These are phyloP conservation scores for Solanum hybrid DNA, from an alignment of 305 asterid species.

Conservation along the genomic window DNA sequence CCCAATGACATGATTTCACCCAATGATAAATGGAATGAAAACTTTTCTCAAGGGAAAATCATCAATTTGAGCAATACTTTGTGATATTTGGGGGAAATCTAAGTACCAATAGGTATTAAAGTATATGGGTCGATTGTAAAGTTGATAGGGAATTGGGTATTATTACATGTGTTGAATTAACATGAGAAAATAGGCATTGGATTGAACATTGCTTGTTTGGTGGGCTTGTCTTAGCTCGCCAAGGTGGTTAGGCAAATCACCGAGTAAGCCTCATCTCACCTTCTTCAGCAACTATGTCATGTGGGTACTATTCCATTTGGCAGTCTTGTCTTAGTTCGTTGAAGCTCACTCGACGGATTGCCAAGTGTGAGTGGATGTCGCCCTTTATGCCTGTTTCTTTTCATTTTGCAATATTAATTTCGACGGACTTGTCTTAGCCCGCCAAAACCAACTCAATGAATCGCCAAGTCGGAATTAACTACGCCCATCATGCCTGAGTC, in stretches of 20 bases:
- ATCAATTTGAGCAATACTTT: neutral
- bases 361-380: neutral
- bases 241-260: neutral
- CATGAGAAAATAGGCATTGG: neutral
- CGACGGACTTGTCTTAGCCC: neutral
- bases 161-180: neutral
- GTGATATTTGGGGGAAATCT: neutral
- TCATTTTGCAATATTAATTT: neutral
- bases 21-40: neutral
- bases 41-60: neutral
- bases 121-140: neutral
- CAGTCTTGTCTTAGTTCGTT: neutral
- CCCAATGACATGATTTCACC: neutral
- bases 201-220: neutral
- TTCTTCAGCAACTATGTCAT: neutral
- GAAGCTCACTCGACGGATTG: neutral
- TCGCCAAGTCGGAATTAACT: neutral
- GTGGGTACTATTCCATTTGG: neutral
- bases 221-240: neutral
- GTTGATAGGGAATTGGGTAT: neutral
- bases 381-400: neutral
- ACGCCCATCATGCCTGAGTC: neutral
- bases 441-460: neutral
- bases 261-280: neutral
- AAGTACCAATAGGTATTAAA: neutral